Evolutionary conservation across 176 grass and related monocot genomes (phyloP).

Genomic region (Tuctoria greenei): DNA sequence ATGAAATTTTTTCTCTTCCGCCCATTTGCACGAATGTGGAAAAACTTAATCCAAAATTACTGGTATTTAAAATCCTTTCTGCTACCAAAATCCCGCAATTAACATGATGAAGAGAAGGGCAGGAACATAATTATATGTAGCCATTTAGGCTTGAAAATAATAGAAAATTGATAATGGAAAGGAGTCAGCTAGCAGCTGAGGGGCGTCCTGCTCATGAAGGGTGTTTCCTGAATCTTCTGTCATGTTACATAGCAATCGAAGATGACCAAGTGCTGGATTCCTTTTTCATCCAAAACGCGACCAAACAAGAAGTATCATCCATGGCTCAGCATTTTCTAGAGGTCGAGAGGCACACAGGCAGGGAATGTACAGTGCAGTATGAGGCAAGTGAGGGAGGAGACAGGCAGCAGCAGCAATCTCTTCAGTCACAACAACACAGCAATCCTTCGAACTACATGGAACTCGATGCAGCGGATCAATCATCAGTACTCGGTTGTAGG

Average conservation of each 20-base stretch:
- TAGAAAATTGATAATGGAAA: not conserved
- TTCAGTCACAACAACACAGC: not conserved
- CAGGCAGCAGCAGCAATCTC: conserved; percentile 3
- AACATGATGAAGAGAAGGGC: too few species aligned
- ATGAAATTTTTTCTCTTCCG: too few species aligned
- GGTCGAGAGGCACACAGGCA: conserved; percentile 3
- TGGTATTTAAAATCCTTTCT: too few species aligned
- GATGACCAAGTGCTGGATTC: not conserved
- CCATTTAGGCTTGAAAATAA: too few species aligned
- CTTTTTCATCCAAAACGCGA: not conserved
- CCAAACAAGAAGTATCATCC: conserved; percentile 16
- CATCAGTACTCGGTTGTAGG: not conserved
- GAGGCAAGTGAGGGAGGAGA: not conserved
- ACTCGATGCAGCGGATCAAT: not conserved
- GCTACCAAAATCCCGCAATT: too few species aligned
- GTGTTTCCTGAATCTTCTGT: not conserved
- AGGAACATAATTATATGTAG: too few species aligned
- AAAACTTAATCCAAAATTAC: too few species aligned
- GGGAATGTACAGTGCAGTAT: conserved; percentile 23
- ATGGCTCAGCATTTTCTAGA: conserved; percentile 9
- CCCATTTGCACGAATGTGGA: too few species aligned
- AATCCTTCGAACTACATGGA: conserved; percentile 12
- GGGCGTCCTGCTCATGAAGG: too few species aligned
- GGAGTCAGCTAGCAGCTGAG: not conserved
- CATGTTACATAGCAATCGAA: not conserved